A percentile compares a stretch with the other conserved stretches of the same genome.
phyloP scores from a whole-genome alignment of 805 yeast genomes.

The Saccharomycopsis sp. region DNA sequence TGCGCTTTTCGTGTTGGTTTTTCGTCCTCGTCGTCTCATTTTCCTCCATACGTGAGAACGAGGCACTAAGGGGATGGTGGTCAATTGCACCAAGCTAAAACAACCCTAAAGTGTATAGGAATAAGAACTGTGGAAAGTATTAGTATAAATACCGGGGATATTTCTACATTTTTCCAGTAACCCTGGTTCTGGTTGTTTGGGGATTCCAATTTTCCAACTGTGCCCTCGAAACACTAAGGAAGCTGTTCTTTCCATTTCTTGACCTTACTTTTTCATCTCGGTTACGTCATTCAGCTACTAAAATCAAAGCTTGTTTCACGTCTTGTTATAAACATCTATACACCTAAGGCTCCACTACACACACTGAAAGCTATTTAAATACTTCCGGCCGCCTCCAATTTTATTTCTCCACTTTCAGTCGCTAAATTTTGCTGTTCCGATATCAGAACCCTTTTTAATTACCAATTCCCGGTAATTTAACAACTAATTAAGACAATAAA shows the following conservation, averaged over 20 bases:
- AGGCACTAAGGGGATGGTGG: not conserved
- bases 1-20: not conserved
- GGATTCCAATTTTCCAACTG: no score
- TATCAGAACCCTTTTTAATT: not conserved
- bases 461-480: no score
- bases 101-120: not conserved
- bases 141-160: not conserved
- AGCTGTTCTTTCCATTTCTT: not conserved
- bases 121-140: not conserved
- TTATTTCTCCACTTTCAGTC: not conserved
- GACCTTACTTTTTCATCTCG: not conserved
- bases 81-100: not conserved
- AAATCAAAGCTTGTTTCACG: not conserved
- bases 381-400: not conserved
- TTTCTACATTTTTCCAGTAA: not conserved
- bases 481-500: no score
- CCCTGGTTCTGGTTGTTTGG: no score
- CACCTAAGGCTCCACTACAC: not conserved
- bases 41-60: not conserved
- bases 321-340: not conserved
- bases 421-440: not conserved
- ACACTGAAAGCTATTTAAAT: not conserved
- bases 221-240: no score
- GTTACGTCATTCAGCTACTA: not conserved
- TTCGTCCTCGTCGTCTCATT: not conserved